phyloP scores from a whole-genome alignment of 306 rosid species.

The Fragaria iinumae region DNA sequence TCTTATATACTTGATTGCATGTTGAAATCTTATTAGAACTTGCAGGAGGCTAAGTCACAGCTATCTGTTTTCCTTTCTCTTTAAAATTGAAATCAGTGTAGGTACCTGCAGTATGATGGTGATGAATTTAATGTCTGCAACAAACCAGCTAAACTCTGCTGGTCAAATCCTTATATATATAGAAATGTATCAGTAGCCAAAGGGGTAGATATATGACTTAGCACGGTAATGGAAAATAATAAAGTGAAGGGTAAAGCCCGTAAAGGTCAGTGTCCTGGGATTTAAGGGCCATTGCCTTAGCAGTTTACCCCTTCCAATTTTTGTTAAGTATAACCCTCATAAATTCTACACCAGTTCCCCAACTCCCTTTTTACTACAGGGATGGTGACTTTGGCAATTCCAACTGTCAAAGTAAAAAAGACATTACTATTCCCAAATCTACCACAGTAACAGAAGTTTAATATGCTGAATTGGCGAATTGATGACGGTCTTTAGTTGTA shows the following conservation, averaged over 20 bases:
- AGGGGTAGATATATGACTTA: neutral
- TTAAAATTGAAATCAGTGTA: too few species aligned
- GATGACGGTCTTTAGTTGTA: neutral
- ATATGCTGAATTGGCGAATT: neutral
- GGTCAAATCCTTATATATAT: neutral
- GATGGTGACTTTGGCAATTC: neutral
- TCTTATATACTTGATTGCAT: too few species aligned
- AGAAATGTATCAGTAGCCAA: constrained; percentile 4
- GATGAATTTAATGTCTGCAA: too few species aligned
- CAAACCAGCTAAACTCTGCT: too few species aligned
- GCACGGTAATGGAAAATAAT: neutral
- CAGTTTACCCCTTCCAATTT: neutral
- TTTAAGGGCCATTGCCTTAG: neutral
- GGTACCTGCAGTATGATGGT: too few species aligned
- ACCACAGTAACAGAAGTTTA: neutral
- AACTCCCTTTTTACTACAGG: constrained; percentile 2
- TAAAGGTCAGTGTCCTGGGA: constrained; percentile 2
- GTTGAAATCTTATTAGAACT: too few species aligned
- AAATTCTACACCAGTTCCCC: constrained; percentile 21
- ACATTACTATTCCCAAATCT: neutral
- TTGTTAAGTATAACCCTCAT: constrained; percentile 18
- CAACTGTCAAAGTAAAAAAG: neutral
- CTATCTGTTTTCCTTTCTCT: too few species aligned
- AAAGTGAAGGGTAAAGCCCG: neutral
- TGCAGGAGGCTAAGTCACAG: too few species aligned